Evolutionary conservation across 768 basidiomycete genomes (phyloP), one percentile per base, ranked within the genome.

Genomic region (Mycena latifolia): DNA sequence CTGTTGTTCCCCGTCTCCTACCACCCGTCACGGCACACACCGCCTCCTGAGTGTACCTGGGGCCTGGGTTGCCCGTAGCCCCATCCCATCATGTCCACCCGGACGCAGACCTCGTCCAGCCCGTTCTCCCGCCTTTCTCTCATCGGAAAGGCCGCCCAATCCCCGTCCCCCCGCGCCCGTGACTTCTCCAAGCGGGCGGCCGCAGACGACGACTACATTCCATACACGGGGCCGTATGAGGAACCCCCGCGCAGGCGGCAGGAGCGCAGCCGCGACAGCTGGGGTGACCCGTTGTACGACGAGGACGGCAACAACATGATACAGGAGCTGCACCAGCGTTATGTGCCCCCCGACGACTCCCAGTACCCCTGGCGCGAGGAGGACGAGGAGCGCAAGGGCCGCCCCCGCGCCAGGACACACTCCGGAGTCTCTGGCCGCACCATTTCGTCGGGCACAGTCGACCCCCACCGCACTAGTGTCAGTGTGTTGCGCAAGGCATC

Each of bases 191-290:
- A 66, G 70, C 48, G 53, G 31, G 57, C 51, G n/a, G 57, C 72
- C 17, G 79, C 83, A 25, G 84, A 84, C 22, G 85, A 88, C 61
- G 88, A 87, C 85, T 89, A 88, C 75, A 86, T 86, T 52, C 88
- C 89, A 0, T 89, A 90, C 80, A 87, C 86, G 66, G 88, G 88
- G 0, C 88, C 89, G 1, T 84, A 86, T 76, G 88, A 90, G 68
- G 73, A 73, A 58, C 71, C 71, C 10, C 70, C 80, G 64, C 68
- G 76, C 27, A 66, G 71, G 48, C 69, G 45, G 67, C 72, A 69
- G 64, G 70, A 76, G n/a, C 76, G 81, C n/a, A 60, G 46, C 31
- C 64, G 69, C 67, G 81, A 80, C 71, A 84, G 82, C 67, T 83
- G 81, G 78, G 80, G 81, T 2, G 81, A 84, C 62, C 74, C 76